Evolutionary conservation across 306 rosid species (phyloP).

Genomic region (Dalbergia cochinchinensis): DNA sequence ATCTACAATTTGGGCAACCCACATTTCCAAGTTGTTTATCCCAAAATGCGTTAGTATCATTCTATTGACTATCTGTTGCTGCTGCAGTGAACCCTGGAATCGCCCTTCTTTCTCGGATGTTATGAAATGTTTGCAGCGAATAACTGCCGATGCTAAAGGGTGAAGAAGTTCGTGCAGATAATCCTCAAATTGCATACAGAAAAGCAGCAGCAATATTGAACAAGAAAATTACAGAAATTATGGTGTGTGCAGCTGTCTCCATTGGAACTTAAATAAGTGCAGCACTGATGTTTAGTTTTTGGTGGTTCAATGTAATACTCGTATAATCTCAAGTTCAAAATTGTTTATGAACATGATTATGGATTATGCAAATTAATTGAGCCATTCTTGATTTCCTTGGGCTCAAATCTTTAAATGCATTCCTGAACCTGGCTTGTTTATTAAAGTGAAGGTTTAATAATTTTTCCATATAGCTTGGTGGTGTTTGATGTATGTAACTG

Average conservation of each 20-base stretch:
- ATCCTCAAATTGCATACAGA: conserved; percentile 47
- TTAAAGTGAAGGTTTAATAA: background rate
- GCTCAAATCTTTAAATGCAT: conserved; percentile 9
- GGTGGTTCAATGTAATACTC: background rate
- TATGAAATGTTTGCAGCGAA: conserved; percentile 77
- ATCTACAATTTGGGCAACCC: background rate
- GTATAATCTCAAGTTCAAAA: background rate
- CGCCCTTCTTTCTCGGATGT: conserved; percentile 82
- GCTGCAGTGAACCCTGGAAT: conserved; percentile 78
- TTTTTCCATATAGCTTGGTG: too few species aligned
- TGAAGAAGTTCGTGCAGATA: conserved; percentile 54
- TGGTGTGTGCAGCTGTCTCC: conserved; percentile 41
- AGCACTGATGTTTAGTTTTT: conserved; percentile 29
- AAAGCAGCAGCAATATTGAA: conserved; percentile 28
- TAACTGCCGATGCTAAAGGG: conserved; percentile 56
- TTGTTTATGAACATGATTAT: conserved; percentile 3
- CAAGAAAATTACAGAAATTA: conserved; percentile 14
- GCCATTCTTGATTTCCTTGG: background rate
- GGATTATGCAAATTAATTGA: conserved; percentile 17
- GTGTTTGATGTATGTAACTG: too few species aligned
- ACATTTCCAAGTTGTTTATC: background rate
- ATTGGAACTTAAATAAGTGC: conserved; percentile 29
- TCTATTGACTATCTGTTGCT: conserved; percentile 35
- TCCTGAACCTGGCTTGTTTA: background rate
- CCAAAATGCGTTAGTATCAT: background rate